Base-by-base conservation (phyloP, 1,284 basidiomycete species). In the Sanghuangporus sanghuang region DNA sequence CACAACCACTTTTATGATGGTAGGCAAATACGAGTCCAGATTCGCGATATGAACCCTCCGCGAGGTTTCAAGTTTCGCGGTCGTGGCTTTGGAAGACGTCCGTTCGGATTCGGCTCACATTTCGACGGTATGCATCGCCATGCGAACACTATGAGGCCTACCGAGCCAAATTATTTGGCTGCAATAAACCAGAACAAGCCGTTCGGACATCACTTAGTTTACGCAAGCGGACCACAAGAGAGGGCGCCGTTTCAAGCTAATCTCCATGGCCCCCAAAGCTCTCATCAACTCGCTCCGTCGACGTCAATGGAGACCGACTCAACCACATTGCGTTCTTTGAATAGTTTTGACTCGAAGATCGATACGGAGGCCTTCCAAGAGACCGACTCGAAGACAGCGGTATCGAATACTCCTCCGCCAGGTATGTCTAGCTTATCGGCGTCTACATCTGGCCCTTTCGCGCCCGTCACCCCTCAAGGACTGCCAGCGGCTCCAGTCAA, bases 21-120 rank as follows among this genome's bases (percentile, higher is more conserved):
- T 21, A 84, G 87, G 50, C 78, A 84, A 6, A 85, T 91, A 70
- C 84, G 89, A 21, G 89, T 92, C 52, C 88, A 90, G 56, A 62
- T 78, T 12, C 73, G 77, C 27, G 75, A 77, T 52, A 68, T 70
- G 57, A 70, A 73, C 59, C 68, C 71, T 6, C 67, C 66, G 42
- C 71, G 64, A 5, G 65, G 68, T 2, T 73, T 70, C 68, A 57
- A 53, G 36, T 64, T 57, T 53, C 66, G 64, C 49, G 62, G 61
- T 21, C 64, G 68, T n/a, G 65, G 65, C 6, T 12, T 60, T 6
- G 46, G 38, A 21, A 59, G 62, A 40, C 60, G 60, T 40, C 59
- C 42, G 38, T 36, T 49, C n/a, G 39, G 39, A 12, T 61, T 57
- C 21, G 59, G 55, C 32, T 39, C 53, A 9, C 63, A 61, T 21